These are phyloP conservation scores for Inga oerstediana DNA, from an alignment of 306 rosid genomes.

Conservation along the genomic window DNA sequence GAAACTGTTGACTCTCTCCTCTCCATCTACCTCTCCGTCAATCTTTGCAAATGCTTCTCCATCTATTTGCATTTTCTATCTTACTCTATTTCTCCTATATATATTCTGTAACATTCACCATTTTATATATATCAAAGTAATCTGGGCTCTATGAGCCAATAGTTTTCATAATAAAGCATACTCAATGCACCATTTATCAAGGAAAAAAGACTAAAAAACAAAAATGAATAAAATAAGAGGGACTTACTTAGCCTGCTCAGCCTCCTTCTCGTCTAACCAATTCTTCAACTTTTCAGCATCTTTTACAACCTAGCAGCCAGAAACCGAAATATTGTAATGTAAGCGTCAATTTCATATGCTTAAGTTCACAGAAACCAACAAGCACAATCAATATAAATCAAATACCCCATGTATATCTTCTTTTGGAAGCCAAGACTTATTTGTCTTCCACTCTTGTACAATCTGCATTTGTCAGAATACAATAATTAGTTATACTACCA, in stretches of 20 bases:
- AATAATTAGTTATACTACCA: constrained; percentile 16
- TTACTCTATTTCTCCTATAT: no score
- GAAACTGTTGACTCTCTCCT: no score
- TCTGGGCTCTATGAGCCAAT: no score
- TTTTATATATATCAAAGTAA: no score
- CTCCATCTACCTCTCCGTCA: no score
- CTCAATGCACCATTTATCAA: constrained; percentile 6
- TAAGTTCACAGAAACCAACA: background rate
- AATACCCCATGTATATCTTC: constrained; percentile 76
- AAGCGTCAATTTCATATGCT: constrained; percentile 3
- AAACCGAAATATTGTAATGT: constrained; percentile 29
- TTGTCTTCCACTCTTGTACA: constrained; percentile 68
- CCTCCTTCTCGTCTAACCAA: constrained; percentile 85
- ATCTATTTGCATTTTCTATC: no score
- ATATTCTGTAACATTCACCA: no score
- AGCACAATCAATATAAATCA: constrained; percentile 19
- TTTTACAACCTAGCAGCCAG: constrained; percentile 53
- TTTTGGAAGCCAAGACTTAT: constrained; percentile 84
- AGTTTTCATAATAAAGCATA: background rate
- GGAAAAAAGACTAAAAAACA: background rate
- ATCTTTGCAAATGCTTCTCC: no score
- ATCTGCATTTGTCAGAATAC: constrained; percentile 58
- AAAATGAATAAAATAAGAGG: constrained; percentile 16
- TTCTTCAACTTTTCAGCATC: constrained; percentile 66
- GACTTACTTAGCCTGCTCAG: constrained; percentile 85